Evolutionary conservation across 495 filamentous ascomycete species (phyloP).

Genomic region (Elaphomyces granulatus): DNA sequence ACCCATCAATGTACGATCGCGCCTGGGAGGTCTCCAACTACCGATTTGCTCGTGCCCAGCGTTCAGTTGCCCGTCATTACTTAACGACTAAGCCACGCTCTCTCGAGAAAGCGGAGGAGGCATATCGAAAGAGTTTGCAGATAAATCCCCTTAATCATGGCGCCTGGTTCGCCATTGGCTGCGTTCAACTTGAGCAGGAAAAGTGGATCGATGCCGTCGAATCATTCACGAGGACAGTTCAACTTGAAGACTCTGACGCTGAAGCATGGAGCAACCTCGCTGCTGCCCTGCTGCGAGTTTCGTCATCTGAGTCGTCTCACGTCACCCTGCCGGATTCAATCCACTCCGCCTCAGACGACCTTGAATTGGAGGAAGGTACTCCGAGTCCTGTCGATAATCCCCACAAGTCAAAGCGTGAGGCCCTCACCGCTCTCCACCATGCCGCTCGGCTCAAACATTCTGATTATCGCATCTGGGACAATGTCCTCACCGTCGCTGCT

Average conservation of each 20-base stretch:
- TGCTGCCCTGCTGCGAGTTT: conserved; percentile 50
- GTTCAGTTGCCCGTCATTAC: conserved; percentile 68
- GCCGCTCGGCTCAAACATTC: conserved; percentile 68
- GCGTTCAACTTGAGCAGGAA: conserved; percentile 63
- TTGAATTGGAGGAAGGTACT: conserved; percentile 16
- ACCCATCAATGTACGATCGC: conserved; percentile 58
- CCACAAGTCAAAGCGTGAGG: conserved; percentile 50
- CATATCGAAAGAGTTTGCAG: conserved; percentile 60
- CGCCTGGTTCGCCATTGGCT: conserved; percentile 82
- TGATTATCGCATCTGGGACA: conserved; percentile 89
- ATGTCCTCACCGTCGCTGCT: conserved; percentile 72
- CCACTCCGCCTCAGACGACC: conserved; percentile 13
- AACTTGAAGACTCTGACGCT: conserved; percentile 74
- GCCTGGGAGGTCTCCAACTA: conserved; percentile 78
- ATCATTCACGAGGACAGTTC: conserved; percentile 65
- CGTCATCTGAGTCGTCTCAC: conserved; percentile 22
- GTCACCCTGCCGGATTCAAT: conserved; percentile 13
- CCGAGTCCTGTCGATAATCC: conserved; percentile 24
- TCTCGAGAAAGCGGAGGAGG: conserved; percentile 53
- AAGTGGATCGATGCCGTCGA: conserved; percentile 71
- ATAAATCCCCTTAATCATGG: conserved; percentile 68
- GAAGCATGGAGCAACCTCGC: conserved; percentile 93
- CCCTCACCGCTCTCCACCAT: conserved; percentile 69
- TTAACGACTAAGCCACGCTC: conserved; percentile 43
- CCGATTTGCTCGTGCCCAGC: conserved; percentile 75